Conservation (phyloP, 164 flowering plant species). For the grape (Vitis vinifera) region ASM3070453v1 NC_081805.1:23893501-23894000, state of each 20-base stretch:
- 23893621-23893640: not conserved
- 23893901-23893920: slow-evolving; percentile 72
- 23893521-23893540: not conserved
- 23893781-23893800: slow-evolving; percentile 33
- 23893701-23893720: slow-evolving; percentile 87
- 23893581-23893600: not conserved
- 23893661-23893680: not conserved
- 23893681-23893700: slow-evolving; percentile 39
- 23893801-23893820: slow-evolving; percentile 70
- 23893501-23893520: not conserved
- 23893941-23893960: slow-evolving; percentile 15
- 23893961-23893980: slow-evolving; percentile 12
- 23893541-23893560: not conserved
- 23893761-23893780: slow-evolving; percentile 50
- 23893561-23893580: not conserved
- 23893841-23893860: slow-evolving; percentile 35
- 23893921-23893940: slow-evolving; percentile 75
- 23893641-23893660: not conserved
- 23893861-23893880: slow-evolving; percentile 77
- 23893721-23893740: slow-evolving; percentile 70
- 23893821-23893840: slow-evolving; percentile 85
- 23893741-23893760: slow-evolving; percentile 77
- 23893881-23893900: slow-evolving; percentile 76
- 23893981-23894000: slow-evolving; percentile 4
- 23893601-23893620: not conserved